A percentile compares a stretch with the other conserved stretches of the same genome.
Evolutionary conservation across 352 stramenopile genomes (phyloP).

Genomic region (Pythium apleroticum): DNA sequence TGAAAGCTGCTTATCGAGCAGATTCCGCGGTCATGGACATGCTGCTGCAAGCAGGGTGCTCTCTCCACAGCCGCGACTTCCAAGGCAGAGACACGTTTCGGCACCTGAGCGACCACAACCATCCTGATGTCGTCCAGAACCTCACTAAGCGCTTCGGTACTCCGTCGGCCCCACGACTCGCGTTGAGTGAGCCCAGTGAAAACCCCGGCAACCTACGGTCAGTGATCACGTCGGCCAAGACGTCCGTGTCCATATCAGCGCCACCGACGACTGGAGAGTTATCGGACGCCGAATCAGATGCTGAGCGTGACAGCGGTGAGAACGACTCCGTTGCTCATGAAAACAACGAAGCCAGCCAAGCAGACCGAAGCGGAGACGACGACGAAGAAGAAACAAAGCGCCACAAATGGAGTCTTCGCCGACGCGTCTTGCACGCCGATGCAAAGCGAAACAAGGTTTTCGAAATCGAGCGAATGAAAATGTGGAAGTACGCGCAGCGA

Average conservation of each 20-base stretch:
- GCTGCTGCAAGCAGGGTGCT: slow-evolving; percentile 37
- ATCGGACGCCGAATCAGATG: neutral
- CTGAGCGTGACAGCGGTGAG: neutral
- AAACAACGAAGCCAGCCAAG: neutral
- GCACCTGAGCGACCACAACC: slow-evolving; percentile 45
- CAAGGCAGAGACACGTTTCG: slow-evolving; percentile 36
- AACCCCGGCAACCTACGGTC: neutral
- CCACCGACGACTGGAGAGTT: neutral
- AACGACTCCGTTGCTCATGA: neutral
- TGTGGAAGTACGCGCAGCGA: slow-evolving; percentile 34
- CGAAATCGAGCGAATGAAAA: slow-evolving; percentile 38
- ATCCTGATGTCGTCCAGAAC: slow-evolving; percentile 40
- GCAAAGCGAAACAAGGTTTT: slow-evolving; percentile 30
- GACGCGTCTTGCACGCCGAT: slow-evolving; percentile 38
- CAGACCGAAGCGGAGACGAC: neutral
- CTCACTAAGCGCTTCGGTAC: slow-evolving; percentile 29
- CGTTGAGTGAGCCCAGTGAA: slow-evolving; percentile 3
- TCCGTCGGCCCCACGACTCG: neutral
- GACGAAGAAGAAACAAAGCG: slow-evolving; percentile 2
- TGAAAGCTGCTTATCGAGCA: slow-evolving; percentile 45
- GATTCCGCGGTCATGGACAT: slow-evolving; percentile 38
- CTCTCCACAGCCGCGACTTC: slow-evolving; percentile 48
- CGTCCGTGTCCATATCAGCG: neutral
- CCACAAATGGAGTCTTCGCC: slow-evolving; percentile 35
- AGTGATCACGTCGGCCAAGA: neutral